These are phyloP conservation scores for Talaromyces funiculosus DNA, from an alignment of 2,329 filamentous ascomycete genomes.

Conservation along the genomic window DNA sequence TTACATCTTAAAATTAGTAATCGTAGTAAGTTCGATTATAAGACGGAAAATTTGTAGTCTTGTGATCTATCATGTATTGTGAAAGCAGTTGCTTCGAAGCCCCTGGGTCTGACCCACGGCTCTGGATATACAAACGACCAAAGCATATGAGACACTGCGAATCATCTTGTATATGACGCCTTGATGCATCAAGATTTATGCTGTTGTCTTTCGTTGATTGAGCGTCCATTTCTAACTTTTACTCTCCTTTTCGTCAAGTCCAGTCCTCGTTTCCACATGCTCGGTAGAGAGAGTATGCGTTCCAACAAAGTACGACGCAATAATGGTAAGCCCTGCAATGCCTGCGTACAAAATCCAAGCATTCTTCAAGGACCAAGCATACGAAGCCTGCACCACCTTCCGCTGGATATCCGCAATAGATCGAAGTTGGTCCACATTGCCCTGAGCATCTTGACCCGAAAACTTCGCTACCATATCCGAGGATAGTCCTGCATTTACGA, in stretches of 20 bases:
- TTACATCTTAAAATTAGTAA: too few species aligned
- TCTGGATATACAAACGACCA: too few species aligned
- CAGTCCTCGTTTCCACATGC: conserved; percentile 1
- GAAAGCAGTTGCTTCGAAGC: too few species aligned
- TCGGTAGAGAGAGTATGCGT: not conserved
- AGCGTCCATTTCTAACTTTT: not conserved
- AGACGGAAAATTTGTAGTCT: too few species aligned
- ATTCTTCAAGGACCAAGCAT: not conserved
- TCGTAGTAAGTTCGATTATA: too few species aligned
- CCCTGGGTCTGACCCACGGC: too few species aligned
- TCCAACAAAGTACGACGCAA: not conserved
- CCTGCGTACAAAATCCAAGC: conserved; percentile 8
- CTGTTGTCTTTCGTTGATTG: not conserved
- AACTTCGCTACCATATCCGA: not conserved
- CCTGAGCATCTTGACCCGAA: not conserved
- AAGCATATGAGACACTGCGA: too few species aligned
- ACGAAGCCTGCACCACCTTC: not conserved
- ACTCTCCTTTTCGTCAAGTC: not conserved
- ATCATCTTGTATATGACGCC: not conserved
- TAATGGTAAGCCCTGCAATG: not conserved
- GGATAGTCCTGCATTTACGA: conserved; percentile 7
- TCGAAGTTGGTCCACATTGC: not conserved
- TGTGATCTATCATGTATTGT: too few species aligned
- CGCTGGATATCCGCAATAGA: not conserved
- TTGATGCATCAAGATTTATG: too few species aligned